Evolutionary conservation across 2,329 filamentous ascomycete genomes (phyloP).

Genomic region (Diaporthe velutina): DNA sequence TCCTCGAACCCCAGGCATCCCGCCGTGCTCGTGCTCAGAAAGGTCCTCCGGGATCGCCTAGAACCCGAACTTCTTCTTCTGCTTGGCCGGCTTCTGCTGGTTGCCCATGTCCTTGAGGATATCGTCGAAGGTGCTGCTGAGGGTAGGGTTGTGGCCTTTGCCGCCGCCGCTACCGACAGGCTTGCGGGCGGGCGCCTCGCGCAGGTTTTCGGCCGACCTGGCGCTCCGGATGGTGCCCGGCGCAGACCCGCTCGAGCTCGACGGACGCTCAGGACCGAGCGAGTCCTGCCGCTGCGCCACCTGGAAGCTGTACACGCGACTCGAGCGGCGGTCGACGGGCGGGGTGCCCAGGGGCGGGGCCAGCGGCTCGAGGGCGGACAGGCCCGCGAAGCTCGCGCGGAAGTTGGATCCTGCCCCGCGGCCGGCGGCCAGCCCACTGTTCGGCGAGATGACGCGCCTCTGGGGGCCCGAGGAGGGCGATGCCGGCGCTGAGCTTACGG

Average conservation of each 20-base stretch:
- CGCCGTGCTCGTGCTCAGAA: conserved; percentile 36
- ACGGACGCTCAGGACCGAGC: conserved; percentile 7
- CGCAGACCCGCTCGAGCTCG: conserved; percentile 31
- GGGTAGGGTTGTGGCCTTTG: conserved; percentile 26
- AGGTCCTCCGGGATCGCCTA: conserved; percentile 37
- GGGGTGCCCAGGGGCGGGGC: conserved; percentile 35
- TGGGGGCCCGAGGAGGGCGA: conserved; percentile 34
- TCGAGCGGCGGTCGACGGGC: conserved; percentile 38
- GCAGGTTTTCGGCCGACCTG: conserved; percentile 44
- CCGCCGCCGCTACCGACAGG: conserved; percentile 39
- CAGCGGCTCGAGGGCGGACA: conserved; percentile 51
- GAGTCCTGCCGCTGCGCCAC: conserved; percentile 33
- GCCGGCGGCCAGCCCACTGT: conserved; percentile 36
- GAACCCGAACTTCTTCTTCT: conserved; percentile 45
- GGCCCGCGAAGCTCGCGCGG: conserved; percentile 49
- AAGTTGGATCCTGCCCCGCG: conserved; percentile 44
- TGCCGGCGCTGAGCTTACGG: conserved; percentile 37
- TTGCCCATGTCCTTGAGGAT: conserved; percentile 52
- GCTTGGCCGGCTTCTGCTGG: conserved; percentile 45
- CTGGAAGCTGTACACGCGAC: conserved; percentile 38
- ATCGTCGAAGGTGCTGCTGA: conserved; percentile 51
- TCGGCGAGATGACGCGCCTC: conserved; percentile 33
- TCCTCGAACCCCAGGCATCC: conserved; percentile 1
- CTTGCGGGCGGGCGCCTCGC: conserved; percentile 21
- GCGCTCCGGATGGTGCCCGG: conserved; percentile 37